These are phyloP conservation scores for Aspergillus intermedius DNA, from an alignment of 2,329 filamentous ascomycete species.

Conservation along the genomic window DNA sequence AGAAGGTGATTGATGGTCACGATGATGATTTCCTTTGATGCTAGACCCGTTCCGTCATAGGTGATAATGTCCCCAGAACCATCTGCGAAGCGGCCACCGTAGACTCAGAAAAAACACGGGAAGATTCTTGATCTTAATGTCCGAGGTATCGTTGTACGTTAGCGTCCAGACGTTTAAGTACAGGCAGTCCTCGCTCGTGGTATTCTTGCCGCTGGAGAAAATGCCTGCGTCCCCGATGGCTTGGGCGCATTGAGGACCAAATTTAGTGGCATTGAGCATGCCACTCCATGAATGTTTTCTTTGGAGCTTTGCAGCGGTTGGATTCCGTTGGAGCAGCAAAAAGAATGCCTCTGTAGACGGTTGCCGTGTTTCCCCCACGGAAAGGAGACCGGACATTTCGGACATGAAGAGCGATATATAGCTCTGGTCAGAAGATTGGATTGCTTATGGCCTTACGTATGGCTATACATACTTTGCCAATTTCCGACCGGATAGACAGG, in stretches of 20 bases:
- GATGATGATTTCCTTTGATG: conserved; percentile 15
- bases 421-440: no score
- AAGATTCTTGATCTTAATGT: conserved; percentile 15
- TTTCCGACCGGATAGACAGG: background rate
- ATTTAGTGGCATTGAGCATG: conserved; percentile 10
- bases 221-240: conserved; percentile 12
- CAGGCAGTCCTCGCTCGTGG: conserved; percentile 22
- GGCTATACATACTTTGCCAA: no score
- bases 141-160: conserved; percentile 14
- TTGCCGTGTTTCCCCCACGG: conserved; percentile 11
- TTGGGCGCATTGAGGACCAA: conserved; percentile 20
- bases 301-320: conserved; percentile 7
- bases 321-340: conserved; percentile 10
- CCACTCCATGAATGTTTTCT: conserved; percentile 5
- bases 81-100: conserved; percentile 11
- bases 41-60: conserved; percentile 18
- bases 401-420: conserved; percentile 1
- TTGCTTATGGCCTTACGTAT: no score
- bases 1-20: conserved; percentile 20
- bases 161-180: conserved; percentile 18
- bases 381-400: conserved; percentile 16
- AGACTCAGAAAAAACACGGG: conserved; percentile 18
- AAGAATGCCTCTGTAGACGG: conserved; percentile 20
- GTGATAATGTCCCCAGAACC: conserved; percentile 12
- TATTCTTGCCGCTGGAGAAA: conserved; percentile 24